Base-by-base conservation (phyloP, 345 rosid genomes). In the Pistacia atlantica region DNA sequence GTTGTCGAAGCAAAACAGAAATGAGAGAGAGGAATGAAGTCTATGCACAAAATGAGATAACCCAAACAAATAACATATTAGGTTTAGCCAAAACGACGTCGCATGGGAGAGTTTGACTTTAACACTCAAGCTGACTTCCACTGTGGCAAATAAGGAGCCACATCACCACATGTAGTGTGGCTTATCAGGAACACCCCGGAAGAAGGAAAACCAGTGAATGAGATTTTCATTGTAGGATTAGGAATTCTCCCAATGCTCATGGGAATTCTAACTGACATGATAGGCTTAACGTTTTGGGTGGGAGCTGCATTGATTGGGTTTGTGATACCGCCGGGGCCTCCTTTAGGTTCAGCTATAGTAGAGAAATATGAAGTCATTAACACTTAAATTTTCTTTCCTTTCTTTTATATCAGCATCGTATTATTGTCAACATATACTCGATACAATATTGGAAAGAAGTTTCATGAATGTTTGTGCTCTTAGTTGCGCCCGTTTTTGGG, bases 321-420 rank as follows among this genome's bases (percentile, higher is more conserved):
- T 1, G 28, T 74, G 5, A 37, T 86, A n/a, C 87, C 84, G 0
- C 51, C 74, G 0, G 89, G 87, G n/a, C 84, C 80, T 0, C 83
- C 84, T 0, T n/a, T 84, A 3, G 84, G 87, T 22, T 31, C 83
- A 9, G 55, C 83, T 9, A 1, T 86, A 2, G 67, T 65, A 0
- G 83, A 82, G 14, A 82, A 64, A 78, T 45, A 59, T 2, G 87
- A 86, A n/a, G 25, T 67, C 10, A 0, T 82, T 5, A 52, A 78
- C 59, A 48, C 61, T 46, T 78, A 82, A 13, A 12, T 82, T 12
- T 61, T 86, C 13, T 5, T 80, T 61, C 88, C 83, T 8, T 52
- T 83, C 7, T 67, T 83, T 63, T 83, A 20, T 17, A 33, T 82
- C 18, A 38, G 28, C 0, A 3, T 73, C 1, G 85, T 11, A 46